These are phyloP conservation scores for Coemansia sp. DNA, from an alignment of 192 early-diverging fungal species.

Conservation along the genomic window DNA sequence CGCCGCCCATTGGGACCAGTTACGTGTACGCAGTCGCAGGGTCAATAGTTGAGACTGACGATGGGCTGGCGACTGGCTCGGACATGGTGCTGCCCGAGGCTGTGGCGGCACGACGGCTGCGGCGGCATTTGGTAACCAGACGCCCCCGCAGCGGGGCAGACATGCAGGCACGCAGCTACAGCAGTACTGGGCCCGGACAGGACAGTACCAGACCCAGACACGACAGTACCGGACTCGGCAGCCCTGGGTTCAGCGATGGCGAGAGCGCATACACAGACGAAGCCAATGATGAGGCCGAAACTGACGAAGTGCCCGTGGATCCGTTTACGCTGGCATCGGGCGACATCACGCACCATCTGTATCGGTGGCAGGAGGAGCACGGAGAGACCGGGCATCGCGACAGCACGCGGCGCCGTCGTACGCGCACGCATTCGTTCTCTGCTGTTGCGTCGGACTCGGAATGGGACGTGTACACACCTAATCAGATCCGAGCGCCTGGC, in stretches of 20 bases:
- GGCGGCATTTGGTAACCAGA: constrained; percentile 68
- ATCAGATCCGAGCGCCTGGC: constrained; percentile 71
- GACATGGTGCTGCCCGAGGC: constrained; percentile 35
- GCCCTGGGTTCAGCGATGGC: constrained; percentile 20
- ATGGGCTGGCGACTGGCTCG: constrained; percentile 14
- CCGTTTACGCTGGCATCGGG: constrained; percentile 66
- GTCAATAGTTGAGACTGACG: constrained; percentile 13
- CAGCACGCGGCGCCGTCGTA: constrained; percentile 19
- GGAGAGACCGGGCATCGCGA: constrained; percentile 2
- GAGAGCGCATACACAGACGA: constrained; percentile 15
- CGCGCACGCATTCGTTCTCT: constrained; percentile 42
- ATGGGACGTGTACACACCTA: constrained; percentile 57
- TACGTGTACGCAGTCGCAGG: not conserved
- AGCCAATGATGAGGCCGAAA: constrained; percentile 10
- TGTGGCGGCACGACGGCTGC: constrained; percentile 65
- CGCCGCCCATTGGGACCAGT: constrained; percentile 22
- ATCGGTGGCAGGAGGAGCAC: constrained; percentile 79
- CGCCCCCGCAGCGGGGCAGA: constrained; percentile 35
- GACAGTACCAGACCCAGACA: constrained; percentile 17
- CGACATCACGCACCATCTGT: constrained; percentile 84
- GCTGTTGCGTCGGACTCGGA: constrained; percentile 56
- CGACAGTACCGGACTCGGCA: constrained; percentile 10
- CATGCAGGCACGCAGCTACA: constrained; percentile 45
- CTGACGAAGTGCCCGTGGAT: constrained; percentile 34
- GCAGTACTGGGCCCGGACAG: constrained; percentile 18